phyloP scores from a whole-genome alignment of 257 asterid species.

The Solanum megistacrolobum region DNA sequence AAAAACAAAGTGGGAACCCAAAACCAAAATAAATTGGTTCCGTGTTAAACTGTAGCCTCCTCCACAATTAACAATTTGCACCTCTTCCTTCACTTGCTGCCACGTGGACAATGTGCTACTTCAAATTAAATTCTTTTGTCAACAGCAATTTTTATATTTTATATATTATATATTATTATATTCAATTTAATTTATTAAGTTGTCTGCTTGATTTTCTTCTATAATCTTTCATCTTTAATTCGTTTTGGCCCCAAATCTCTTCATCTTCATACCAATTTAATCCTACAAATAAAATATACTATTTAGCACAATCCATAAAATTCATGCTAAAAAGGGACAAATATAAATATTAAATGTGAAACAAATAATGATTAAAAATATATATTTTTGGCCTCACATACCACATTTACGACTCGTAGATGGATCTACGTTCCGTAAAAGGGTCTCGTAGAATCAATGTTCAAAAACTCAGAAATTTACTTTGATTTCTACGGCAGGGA shows the following conservation, averaged over 20 bases:
- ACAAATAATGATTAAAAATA: too few relatives aligned
- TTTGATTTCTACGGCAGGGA: background rate
- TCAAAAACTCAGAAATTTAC: background rate
- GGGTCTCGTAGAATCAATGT: background rate
- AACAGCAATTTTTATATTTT: background rate
- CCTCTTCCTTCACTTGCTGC: background rate
- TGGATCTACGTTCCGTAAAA: background rate
- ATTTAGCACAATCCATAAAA: too few relatives aligned
- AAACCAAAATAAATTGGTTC: background rate
- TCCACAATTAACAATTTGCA: background rate
- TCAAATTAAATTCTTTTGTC: background rate
- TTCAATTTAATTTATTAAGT: background rate
- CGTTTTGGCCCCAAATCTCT: too few relatives aligned
- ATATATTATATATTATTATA: too few relatives aligned
- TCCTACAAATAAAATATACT: background rate
- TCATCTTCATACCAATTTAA: too few relatives aligned
- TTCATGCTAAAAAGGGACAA: background rate
- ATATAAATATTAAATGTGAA: background rate
- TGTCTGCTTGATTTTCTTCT: background rate
- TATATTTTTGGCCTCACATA: background rate
- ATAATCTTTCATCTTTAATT: background rate
- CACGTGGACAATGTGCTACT: background rate
- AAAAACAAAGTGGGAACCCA: too few relatives aligned
- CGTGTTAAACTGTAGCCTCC: background rate
- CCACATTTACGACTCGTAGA: background rate